A percentile compares a stretch with the other conserved stretches of the same genome.
phyloP scores from a whole-genome alignment of 2,329 filamentous ascomycete genomes.

The Tolypocladium nubicola region DNA sequence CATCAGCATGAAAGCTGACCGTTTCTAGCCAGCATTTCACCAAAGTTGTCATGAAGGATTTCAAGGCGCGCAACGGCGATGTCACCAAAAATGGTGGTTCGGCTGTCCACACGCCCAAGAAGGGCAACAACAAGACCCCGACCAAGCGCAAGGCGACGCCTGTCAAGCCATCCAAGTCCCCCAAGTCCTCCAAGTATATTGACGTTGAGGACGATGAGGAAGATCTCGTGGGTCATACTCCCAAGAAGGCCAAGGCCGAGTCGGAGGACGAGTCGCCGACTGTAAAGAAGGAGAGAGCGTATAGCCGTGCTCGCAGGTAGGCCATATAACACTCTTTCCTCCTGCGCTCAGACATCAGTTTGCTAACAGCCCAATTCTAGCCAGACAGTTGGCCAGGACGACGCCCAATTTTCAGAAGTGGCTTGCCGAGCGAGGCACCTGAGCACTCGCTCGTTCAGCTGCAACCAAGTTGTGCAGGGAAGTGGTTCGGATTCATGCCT shows the following conservation, averaged over 20 bases:
- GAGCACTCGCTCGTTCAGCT: background rate
- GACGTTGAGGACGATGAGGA: conserved; percentile 7
- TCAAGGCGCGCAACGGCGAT: conserved; percentile 16
- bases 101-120: conserved; percentile 10
- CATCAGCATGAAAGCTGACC: too few relatives aligned
- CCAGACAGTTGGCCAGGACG: background rate
- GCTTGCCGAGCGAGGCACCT: background rate
- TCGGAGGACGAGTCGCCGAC: conserved; percentile 7
- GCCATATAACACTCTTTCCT: background rate
- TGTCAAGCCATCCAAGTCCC: background rate
- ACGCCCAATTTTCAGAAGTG: background rate
- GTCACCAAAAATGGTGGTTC: background rate
- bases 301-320: conserved; percentile 8
- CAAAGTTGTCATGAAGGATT: conserved; percentile 25
- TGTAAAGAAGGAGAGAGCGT: conserved; percentile 9
- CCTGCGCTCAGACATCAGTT: background rate
- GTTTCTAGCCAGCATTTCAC: conserved; percentile 25
- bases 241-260: conserved; percentile 19
- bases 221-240: conserved; percentile 4
- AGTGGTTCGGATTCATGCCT: background rate
- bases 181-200: background rate
- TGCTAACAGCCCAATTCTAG: background rate
- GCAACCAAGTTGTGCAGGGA: background rate
- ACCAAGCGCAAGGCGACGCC: conserved; percentile 6
- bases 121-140: conserved; percentile 1